Conservation (phyloP, 805 yeast species). For the Isabelozyma rhagii region DNA sequence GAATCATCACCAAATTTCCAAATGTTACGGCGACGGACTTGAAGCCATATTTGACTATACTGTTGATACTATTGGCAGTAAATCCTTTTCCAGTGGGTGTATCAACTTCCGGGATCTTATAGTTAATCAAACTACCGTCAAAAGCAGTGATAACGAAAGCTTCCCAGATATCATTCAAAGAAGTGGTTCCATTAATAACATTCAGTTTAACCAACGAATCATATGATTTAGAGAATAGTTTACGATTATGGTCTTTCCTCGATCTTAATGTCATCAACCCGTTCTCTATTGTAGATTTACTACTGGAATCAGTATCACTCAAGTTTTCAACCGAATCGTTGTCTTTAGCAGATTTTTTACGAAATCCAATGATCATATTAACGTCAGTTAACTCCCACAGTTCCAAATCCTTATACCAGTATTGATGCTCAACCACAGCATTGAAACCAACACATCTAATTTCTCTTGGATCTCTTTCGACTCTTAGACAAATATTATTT, state of each 20-base stretch:
- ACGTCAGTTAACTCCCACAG: slow-evolving; percentile 79
- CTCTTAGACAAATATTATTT: slow-evolving; percentile 78
- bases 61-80: slow-evolving; percentile 54
- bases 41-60: slow-evolving; percentile 69
- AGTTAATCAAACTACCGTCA: slow-evolving; percentile 59
- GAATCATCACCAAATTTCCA: slow-evolving; percentile 68
- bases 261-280: slow-evolving; percentile 18
- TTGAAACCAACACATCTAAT: slow-evolving; percentile 86
- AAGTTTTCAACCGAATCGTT: not conserved
- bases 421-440: slow-evolving; percentile 65
- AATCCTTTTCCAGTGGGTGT: slow-evolving; percentile 36
- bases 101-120: slow-evolving; percentile 54
- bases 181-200: not conserved
- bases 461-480: slow-evolving; percentile 90
- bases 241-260: slow-evolving; percentile 6
- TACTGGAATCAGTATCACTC: not conserved
- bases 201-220: not conserved
- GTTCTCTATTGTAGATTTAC: slow-evolving; percentile 3
- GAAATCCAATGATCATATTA: slow-evolving; percentile 66
- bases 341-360: slow-evolving; percentile 5
- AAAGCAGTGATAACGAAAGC: slow-evolving; percentile 71
- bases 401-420: slow-evolving; percentile 64
- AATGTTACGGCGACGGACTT: slow-evolving; percentile 73
- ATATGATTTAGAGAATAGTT: not conserved
- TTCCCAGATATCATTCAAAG: slow-evolving; percentile 51